Conservation (phyloP, 768 basidiomycete genomes). For the Paxillus ammoniavirescens region DNA sequence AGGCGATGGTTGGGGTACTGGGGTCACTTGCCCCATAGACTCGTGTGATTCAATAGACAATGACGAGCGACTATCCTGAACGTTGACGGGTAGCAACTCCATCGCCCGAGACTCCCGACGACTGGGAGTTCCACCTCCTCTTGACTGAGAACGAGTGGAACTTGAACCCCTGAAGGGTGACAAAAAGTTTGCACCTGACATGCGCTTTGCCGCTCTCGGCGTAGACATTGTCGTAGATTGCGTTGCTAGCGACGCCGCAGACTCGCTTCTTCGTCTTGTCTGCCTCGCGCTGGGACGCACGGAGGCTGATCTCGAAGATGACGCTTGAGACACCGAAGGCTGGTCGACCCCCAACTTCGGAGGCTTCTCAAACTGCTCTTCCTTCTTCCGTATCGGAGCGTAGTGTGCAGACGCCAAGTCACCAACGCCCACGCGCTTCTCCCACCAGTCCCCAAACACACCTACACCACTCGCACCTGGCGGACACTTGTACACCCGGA, state of each 20-base stretch:
- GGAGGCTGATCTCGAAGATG: conserved; percentile 6
- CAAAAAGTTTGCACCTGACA: conserved; percentile 29
- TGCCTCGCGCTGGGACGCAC: background rate
- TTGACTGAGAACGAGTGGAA: conserved; percentile 8
- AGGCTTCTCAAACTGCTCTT: conserved; percentile 25
- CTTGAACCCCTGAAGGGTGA: conserved; percentile 23
- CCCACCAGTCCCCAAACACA: conserved; percentile 76
- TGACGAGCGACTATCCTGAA: conserved; percentile 21
- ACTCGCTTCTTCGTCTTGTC: conserved; percentile 16
- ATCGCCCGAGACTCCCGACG: conserved; percentile 13
- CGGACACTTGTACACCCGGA: conserved; percentile 69
- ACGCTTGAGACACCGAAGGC: background rate
- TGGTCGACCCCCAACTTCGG: conserved; percentile 23
- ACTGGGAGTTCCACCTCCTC: conserved; percentile 8
- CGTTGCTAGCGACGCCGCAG: conserved; percentile 24
- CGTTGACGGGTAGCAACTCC: conserved; percentile 24
- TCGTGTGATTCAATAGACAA: conserved; percentile 13
- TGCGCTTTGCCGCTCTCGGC: conserved; percentile 20
- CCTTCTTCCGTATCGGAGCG: conserved; percentile 22
- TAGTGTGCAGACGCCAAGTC: conserved; percentile 42
- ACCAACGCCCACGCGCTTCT: conserved; percentile 70
- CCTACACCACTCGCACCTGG: conserved; percentile 43
- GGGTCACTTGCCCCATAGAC: conserved; percentile 10
- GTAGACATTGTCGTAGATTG: conserved; percentile 14
- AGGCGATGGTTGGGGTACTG: conserved; percentile 13